Evolutionary conservation across 148 eudicot species (phyloP), one percentile per base, ranked within the genome.

Genomic region (Nyssa sinensis): DNA sequence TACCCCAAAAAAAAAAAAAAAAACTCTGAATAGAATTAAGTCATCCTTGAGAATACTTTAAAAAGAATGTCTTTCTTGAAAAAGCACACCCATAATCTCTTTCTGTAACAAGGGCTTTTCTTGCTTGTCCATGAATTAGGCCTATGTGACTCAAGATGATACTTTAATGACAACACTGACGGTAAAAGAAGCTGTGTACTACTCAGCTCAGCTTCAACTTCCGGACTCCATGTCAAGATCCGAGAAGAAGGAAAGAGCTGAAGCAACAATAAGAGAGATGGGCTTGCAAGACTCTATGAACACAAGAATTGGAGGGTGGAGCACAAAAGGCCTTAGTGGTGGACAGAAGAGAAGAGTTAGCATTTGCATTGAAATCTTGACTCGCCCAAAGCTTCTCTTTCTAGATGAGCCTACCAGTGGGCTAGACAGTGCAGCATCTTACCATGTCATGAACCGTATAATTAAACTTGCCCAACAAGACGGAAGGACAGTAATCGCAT

Each of bases 291-390:
- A 81, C 23, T 62, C 84, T 11, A 70, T 77, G 71, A 39, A 81
- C 75, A 81, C 81, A 23, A 81, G 84, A 39, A 81, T 81, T 7
- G 84, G 84, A 39, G 84, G 84, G 39, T 77, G 84, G 81, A 74
- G 69, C 23, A 70, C 70, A 1, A 81, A 81, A 28, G 84, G 81
- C 17, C 78, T 81, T 0, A 81, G 84, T 25, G 81, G 84, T 25
- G 84, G 84, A 1, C 84, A 81, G 21, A 81, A 81, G 81, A 73
- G 84, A 57, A 73, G 84, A 69, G 84, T 81, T 1, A 81, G 84
- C 58, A 81, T 81, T 30, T 81, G 84, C 75, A 81, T 77, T 17
- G 84, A 77, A 19, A 73, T 81, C 41, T 59, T 81, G 60, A 78
- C 76, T 0, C 73, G 81, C 8, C 81, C 85, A 0, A 70, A 71